A percentile compares a stretch with the other conserved stretches of the same genome.
These are phyloP conservation scores for Phaeosphaeriaceae sp. DNA, from an alignment of 2,329 filamentous ascomycete species.

Conservation along the genomic window DNA sequence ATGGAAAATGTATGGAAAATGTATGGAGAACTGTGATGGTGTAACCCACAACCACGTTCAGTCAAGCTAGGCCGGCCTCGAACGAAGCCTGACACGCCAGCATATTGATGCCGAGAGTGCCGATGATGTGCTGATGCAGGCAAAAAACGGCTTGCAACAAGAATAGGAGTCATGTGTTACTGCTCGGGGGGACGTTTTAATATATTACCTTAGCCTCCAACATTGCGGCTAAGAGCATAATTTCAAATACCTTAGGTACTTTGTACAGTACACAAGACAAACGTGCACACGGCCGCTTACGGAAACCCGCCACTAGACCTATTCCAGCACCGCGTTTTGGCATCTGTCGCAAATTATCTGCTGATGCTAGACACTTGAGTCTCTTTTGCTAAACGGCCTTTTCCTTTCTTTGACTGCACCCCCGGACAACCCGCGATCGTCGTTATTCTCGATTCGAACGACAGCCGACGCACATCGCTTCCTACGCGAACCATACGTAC, in stretches of 20 bases:
- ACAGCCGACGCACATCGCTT: not conserved
- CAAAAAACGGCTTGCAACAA: too few relatives aligned
- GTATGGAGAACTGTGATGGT: too few relatives aligned
- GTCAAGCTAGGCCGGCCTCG: slow-evolving; percentile 20
- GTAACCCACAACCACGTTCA: slow-evolving; percentile 11
- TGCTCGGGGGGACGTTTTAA: too few relatives aligned
- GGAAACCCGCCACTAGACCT: slow-evolving; percentile 26
- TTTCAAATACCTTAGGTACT: too few relatives aligned
- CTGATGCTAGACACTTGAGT: slow-evolving; percentile 25
- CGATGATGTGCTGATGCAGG: too few relatives aligned
- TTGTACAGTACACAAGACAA: too few relatives aligned
- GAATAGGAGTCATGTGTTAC: too few relatives aligned
- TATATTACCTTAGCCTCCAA: too few relatives aligned
- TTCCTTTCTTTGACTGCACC: slow-evolving; percentile 10
- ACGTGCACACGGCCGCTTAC: slow-evolving; percentile 7
- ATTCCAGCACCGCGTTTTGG: slow-evolving; percentile 27
- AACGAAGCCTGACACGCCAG: not conserved
- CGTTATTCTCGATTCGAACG: not conserved
- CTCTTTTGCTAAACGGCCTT: slow-evolving; percentile 5
- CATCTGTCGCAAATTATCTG: slow-evolving; percentile 39
- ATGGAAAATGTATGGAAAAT: too few relatives aligned
- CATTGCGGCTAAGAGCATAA: too few relatives aligned
- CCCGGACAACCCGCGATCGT: slow-evolving; percentile 4
- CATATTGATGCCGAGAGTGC: slow-evolving; percentile 21
- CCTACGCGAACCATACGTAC: not conserved